Base-by-base conservation (phyloP, 441 rosid genomes). In the Syzygium syzygioides region DNA sequence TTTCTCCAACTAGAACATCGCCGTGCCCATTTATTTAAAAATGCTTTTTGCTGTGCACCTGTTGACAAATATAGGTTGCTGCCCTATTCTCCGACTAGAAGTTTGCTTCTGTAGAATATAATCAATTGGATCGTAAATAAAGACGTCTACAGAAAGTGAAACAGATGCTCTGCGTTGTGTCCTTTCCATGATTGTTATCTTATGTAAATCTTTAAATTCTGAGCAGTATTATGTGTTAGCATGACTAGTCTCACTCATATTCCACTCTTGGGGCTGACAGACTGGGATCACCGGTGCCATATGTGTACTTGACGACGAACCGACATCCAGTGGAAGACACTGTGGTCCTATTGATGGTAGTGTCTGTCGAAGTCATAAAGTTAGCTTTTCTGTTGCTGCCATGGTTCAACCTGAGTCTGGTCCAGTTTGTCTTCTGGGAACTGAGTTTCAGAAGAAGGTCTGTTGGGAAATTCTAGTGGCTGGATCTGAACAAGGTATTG, bases 391-490 rank as follows among this genome's bases (percentile, higher is more conserved):
- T 79, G 91, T 97, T 91, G 94, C 98, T 66, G 98, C 94, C 88
- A 93, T 96, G 99, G 95, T 98, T 95, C 99, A 98, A 90, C 98
- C 99, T 1, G 99, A 98, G 91, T 98, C 99, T 92, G 99, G 99
- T 80, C 99, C 99, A 66, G 99, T 98, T 87, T 98, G 99, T 93
- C 98, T 98, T 66, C 92, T 97, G 52, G 99, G 99, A 93, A 96
- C 99, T 32, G 99, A 98, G 90, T 98, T 91, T 93, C 97, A 97
- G 94, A 98, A 96, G 94, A 96, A 93, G 91, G 95, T 92, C 86
- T 98, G 99, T 94, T 98, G 97, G 99, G 99, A 98, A 95, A 94
- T 98, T 94, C 94, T 98, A 87, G 99, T 98, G 90, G 99, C 99
- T 92, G 99, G 99, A 90, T 95, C 99, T 66, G 99, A 98, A 92